phyloP scores from a whole-genome alignment of 31 red algal genomes.

The Asparagopsis taxiformis region DNA sequence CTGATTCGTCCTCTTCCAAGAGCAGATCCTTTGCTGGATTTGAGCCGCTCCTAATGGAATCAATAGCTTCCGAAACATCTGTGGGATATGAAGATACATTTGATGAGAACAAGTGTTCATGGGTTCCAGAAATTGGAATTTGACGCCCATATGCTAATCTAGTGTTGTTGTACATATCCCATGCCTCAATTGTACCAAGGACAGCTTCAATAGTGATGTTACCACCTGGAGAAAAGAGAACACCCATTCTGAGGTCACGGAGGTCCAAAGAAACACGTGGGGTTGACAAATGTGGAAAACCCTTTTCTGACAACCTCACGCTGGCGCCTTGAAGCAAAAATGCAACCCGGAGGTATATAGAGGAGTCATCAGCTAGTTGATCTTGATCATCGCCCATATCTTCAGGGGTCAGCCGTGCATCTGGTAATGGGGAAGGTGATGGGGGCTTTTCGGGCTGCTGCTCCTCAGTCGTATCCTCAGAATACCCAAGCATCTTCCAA shows the following conservation, averaged over 20 bases:
- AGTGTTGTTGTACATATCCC: constrained; percentile 45
- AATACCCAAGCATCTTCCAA: constrained; percentile 65
- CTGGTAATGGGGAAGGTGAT: constrained; percentile 6
- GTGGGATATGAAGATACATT: constrained; percentile 31
- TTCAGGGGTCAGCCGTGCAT: background rate
- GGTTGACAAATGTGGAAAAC: constrained; percentile 28
- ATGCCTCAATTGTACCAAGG: constrained; percentile 62
- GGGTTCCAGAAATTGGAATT: background rate
- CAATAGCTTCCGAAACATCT: constrained; percentile 57
- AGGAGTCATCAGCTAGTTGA: no score
- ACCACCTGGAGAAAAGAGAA: constrained; percentile 28
- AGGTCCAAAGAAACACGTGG: constrained; percentile 40
- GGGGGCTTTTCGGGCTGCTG: no score
- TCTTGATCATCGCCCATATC: no score
- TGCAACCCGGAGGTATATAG: constrained; percentile 35
- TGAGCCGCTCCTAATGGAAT: constrained; percentile 51
- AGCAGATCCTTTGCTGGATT: constrained; percentile 67
- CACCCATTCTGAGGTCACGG: constrained; percentile 36
- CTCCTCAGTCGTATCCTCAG: no score
- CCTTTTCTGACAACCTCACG: constrained; percentile 37
- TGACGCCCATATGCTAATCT: constrained; percentile 58
- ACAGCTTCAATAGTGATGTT: constrained; percentile 68
- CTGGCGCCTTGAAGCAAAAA: constrained; percentile 48
- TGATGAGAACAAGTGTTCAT: background rate
- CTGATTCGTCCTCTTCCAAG: constrained; percentile 16